phyloP scores from a whole-genome alignment of 257 asterid species.

The Solanum rostratum region DNA sequence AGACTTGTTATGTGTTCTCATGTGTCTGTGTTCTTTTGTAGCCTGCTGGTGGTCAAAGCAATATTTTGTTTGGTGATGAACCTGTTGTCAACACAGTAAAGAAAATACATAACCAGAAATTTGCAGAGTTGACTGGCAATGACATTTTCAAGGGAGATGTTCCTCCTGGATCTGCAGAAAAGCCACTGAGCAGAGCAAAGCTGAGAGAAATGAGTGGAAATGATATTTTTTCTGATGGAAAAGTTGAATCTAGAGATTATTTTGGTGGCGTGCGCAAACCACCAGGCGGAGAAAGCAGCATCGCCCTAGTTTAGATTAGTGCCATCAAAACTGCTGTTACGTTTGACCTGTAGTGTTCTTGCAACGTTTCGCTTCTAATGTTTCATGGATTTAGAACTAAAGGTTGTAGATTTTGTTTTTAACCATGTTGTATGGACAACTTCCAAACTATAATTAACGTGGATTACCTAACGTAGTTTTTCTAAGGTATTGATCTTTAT shows the following conservation, averaged over 20 bases:
- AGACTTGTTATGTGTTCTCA: neutral
- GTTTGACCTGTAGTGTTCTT: neutral
- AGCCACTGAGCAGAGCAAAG: conserved; percentile 74
- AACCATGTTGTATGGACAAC: neutral
- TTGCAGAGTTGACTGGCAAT: conserved; percentile 78
- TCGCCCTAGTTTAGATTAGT: conserved; percentile 43
- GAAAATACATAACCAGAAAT: conserved; percentile 79
- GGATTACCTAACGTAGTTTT: neutral
- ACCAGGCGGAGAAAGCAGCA: conserved; percentile 93
- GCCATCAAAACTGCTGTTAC: neutral
- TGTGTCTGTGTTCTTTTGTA: conserved; percentile 10
- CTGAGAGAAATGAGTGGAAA: conserved; percentile 83
- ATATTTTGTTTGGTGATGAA: conserved; percentile 66
- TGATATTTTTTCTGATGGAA: conserved; percentile 68
- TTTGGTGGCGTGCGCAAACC: conserved; percentile 87
- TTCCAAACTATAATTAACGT: neutral
- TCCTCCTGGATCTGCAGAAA: conserved; percentile 67
- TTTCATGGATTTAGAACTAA: neutral
- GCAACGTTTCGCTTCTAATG: neutral
- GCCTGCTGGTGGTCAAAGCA: conserved; percentile 97
- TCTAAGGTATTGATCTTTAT: neutral
- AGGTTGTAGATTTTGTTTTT: neutral
- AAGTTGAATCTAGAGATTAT: conserved; percentile 61
- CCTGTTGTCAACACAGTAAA: conserved; percentile 48
- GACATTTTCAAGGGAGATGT: conserved; percentile 83